A percentile compares a stretch with the other conserved stretches of the same genome.
Evolutionary conservation across 2,329 filamentous ascomycete genomes (phyloP).

Genomic region (Cladophialophora exuberans): DNA sequence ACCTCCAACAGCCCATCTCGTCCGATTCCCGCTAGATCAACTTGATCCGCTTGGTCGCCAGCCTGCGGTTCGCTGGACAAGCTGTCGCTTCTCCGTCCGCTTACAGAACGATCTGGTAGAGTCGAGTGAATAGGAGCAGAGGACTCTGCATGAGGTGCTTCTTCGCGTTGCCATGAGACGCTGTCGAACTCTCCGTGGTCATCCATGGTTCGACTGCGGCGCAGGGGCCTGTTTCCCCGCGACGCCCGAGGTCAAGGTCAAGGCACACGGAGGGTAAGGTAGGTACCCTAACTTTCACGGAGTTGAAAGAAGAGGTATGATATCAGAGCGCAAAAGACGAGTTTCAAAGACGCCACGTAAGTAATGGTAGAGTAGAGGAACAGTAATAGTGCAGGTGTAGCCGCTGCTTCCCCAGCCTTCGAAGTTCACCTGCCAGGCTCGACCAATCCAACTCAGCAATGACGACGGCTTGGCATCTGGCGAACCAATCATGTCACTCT

Average conservation of each 20-base stretch:
- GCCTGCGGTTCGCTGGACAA: constrained; percentile 51
- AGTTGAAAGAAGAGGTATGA: neutral
- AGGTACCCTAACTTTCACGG: neutral
- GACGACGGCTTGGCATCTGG: no score
- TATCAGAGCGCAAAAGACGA: no score
- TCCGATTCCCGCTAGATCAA: constrained; percentile 67
- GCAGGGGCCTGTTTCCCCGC: constrained; percentile 10
- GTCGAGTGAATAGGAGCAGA: constrained; percentile 35
- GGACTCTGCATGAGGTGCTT: constrained; percentile 50
- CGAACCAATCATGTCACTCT: neutral
- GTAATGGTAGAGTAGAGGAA: no score
- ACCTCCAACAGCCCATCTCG: constrained; percentile 79
- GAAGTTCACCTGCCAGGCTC: no score
- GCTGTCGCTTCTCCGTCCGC: constrained; percentile 53
- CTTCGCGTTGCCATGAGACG: constrained; percentile 74
- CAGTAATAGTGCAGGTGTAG: no score
- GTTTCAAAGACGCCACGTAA: no score
- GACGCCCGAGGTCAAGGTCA: neutral
- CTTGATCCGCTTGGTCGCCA: constrained; percentile 54
- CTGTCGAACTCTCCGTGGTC: constrained; percentile 75
- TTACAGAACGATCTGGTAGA: constrained; percentile 37
- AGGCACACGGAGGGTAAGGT: no score
- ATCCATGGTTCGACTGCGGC: constrained; percentile 41
- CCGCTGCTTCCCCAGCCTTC: no score
- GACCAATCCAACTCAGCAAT: no score